Evolutionary conservation across 768 basidiomycete species (phyloP).

Genomic region (Pulveroboletus sp.): DNA sequence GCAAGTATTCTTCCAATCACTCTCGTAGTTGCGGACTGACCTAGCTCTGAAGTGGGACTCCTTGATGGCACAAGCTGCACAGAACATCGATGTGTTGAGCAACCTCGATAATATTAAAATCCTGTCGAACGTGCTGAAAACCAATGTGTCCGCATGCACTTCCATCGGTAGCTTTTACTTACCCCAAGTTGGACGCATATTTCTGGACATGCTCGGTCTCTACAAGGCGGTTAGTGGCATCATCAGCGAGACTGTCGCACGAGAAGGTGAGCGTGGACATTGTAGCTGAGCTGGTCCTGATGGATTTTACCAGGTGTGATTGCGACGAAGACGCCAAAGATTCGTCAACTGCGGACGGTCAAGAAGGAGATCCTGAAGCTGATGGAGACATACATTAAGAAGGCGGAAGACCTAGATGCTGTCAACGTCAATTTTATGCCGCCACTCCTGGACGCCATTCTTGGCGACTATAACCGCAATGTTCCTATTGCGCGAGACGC

Average conservation of each 20-base stretch:
- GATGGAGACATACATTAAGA: conserved; percentile 97
- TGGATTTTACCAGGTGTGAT: conserved; percentile 57
- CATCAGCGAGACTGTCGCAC: conserved; percentile 87
- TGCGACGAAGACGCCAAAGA: conserved; percentile 95
- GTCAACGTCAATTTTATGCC: conserved; percentile 93
- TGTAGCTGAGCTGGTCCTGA: background rate
- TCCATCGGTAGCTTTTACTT: conserved; percentile 97
- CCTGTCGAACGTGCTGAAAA: conserved; percentile 93
- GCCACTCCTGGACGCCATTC: conserved; percentile 89
- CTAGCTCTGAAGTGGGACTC: conserved; percentile 76
- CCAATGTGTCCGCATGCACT: conserved; percentile 95
- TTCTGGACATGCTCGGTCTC: conserved; percentile 95
- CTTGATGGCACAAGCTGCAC: conserved; percentile 91
- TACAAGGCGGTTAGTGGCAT: conserved; percentile 97
- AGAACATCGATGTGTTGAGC: conserved; percentile 86
- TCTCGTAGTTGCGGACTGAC: background rate
- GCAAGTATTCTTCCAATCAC: conserved; percentile 42
- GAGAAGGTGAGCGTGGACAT: conserved; percentile 54
- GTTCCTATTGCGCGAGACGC: conserved; percentile 92
- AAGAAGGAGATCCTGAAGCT: conserved; percentile 98
- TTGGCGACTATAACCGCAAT: conserved; percentile 96
- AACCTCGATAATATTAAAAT: conserved; percentile 95
- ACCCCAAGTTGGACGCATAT: conserved; percentile 94
- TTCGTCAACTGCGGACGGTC: conserved; percentile 89
- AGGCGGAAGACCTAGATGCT: conserved; percentile 92